Conservation (phyloP, 139 green algal species). For the Bryopsis sp. region DNA sequence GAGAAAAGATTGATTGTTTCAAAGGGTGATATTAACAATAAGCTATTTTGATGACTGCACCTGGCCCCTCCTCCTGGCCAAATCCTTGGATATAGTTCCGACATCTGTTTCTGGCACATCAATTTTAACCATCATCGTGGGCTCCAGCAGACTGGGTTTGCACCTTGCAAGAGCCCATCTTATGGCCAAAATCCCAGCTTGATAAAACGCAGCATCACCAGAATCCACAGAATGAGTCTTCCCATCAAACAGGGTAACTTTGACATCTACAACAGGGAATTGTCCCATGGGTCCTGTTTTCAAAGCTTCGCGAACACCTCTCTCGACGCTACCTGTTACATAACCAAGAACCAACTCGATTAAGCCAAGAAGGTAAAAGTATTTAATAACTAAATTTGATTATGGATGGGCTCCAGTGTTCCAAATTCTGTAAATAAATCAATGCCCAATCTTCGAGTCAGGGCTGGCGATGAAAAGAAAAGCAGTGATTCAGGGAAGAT, state of each 20-base stretch:
- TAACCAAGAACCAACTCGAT: too few species aligned
- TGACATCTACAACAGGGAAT: slow-evolving; percentile 93
- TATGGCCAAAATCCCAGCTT: slow-evolving; percentile 59
- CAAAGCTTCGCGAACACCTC: slow-evolving; percentile 97
- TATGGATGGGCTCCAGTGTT: too few species aligned
- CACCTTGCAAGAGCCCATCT: slow-evolving; percentile 42
- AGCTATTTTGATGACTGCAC: too few species aligned
- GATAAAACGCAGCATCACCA: slow-evolving; percentile 91
- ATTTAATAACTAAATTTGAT: too few species aligned
- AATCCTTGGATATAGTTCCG: background rate
- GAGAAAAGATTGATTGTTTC: too few species aligned
- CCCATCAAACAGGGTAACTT: slow-evolving; percentile 77
- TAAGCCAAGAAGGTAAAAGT: too few species aligned
- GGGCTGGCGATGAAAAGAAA: too few species aligned
- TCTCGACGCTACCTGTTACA: slow-evolving; percentile 27
- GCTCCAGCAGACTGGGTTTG: background rate
- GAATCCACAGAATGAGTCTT: slow-evolving; percentile 98
- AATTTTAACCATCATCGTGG: background rate
- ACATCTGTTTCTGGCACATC: background rate
- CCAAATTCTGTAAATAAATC: too few species aligned
- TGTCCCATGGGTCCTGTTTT: slow-evolving; percentile 75
- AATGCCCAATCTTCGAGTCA: too few species aligned
- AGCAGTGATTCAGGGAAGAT: too few species aligned
- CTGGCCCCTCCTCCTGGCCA: background rate
- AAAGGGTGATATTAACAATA: too few species aligned